Conservation (phyloP, 1,139 yeast species). For the Debaryomyces singareniensis region DNA sequence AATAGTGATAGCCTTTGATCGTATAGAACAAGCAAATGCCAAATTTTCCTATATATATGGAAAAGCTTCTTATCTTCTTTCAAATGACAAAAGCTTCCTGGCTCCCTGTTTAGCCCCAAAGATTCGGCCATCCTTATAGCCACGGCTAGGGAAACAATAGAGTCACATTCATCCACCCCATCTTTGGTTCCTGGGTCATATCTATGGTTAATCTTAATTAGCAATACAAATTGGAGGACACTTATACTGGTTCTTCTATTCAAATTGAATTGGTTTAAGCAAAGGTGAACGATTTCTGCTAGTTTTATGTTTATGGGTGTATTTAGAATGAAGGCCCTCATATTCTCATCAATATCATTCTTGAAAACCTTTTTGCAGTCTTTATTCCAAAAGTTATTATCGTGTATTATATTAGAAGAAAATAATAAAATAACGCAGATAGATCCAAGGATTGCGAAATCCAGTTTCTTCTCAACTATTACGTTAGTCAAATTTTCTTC, state of each 20-base stretch:
- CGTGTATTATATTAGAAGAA: neutral
- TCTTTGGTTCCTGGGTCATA: conserved; percentile 47
- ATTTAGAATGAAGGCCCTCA: conserved; percentile 16
- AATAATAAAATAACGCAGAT: neutral
- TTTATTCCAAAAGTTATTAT: neutral
- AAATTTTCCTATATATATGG: conserved; percentile 27
- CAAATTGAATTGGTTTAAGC: conserved; percentile 32
- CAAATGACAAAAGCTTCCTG: conserved; percentile 18
- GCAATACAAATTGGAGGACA: conserved; percentile 43
- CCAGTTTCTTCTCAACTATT: neutral
- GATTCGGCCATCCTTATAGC: conserved; percentile 34
- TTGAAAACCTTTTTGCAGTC: neutral
- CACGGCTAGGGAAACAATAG: conserved; percentile 28
- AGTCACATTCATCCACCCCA: conserved; percentile 43
- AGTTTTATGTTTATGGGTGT: neutral
- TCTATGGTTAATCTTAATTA: conserved; percentile 30
- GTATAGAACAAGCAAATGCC: conserved; percentile 24
- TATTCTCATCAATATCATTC: neutral
- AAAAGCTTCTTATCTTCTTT: conserved; percentile 16
- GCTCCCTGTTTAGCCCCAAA: conserved; percentile 42
- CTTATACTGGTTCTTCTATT: conserved; percentile 33
- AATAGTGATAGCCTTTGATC: conserved; percentile 31
- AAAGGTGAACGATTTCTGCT: conserved; percentile 21
- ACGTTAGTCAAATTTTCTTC: neutral
- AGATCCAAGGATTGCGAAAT: neutral